Conservation (phyloP, 1,139 yeast genomes). For the Hyphopichia buzzinii region DNA sequence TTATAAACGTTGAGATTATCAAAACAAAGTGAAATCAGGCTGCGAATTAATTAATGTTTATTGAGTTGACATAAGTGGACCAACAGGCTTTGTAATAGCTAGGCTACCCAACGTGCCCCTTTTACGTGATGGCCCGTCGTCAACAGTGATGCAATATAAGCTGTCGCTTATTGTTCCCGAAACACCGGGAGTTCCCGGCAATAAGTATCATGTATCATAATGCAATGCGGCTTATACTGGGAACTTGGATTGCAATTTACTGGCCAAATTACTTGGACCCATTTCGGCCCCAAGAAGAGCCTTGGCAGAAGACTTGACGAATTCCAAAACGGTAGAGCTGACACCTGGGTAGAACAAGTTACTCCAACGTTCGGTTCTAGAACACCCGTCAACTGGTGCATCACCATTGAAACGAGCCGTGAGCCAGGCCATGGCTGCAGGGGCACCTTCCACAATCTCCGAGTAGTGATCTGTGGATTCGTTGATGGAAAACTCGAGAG, state of each 20-base stretch:
- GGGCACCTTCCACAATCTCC: constrained; percentile 25
- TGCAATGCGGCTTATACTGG: neutral
- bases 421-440: constrained; percentile 31
- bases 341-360: constrained; percentile 14
- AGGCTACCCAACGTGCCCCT: too few relatives aligned
- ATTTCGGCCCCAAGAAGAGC: constrained; percentile 5
- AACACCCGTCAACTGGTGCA: constrained; percentile 27
- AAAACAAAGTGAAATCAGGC: too few relatives aligned
- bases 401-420: constrained; percentile 17
- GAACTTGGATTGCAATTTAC: neutral
- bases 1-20: too few relatives aligned
- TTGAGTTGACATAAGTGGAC: too few relatives aligned
- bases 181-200: too few relatives aligned
- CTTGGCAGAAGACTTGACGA: constrained; percentile 4
- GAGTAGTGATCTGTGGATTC: constrained; percentile 25
- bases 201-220: too few relatives aligned
- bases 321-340: constrained; percentile 1
- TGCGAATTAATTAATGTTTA: too few relatives aligned
- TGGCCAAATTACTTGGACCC: neutral
- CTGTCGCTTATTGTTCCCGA: too few relatives aligned
- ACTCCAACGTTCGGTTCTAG: constrained; percentile 6
- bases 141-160: too few relatives aligned
- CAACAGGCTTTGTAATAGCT: too few relatives aligned
- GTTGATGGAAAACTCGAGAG: constrained; percentile 28
- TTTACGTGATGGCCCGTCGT: too few relatives aligned